Evolutionary conservation across 2,329 filamentous ascomycete genomes (phyloP).

Genomic region (Alternaria dauci): DNA sequence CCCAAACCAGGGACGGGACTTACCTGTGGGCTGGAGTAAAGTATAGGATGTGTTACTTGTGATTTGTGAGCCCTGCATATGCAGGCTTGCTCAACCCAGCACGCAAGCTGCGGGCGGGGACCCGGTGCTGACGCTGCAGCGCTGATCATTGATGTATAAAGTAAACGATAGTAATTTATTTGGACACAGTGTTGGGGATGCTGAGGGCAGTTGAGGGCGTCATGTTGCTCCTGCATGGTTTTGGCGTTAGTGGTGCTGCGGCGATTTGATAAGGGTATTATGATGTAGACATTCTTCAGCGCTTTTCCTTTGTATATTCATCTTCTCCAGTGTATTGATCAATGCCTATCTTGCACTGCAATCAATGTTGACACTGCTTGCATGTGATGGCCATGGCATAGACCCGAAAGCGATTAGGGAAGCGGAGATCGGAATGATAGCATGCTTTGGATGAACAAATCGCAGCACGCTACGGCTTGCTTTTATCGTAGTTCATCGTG

Average conservation of each 20-base stretch:
- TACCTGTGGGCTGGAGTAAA: conserved; percentile 47
- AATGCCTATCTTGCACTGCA: background rate
- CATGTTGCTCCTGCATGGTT: conserved; percentile 8
- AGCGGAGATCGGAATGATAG: background rate
- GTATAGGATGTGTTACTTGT: conserved; percentile 32
- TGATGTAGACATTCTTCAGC: background rate
- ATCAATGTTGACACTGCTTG: background rate
- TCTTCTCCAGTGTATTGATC: background rate
- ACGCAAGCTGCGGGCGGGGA: conserved; percentile 18
- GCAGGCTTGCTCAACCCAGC: conserved; percentile 3
- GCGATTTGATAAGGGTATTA: background rate
- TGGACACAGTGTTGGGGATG: background rate
- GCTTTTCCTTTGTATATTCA: background rate
- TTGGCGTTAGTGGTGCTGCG: conserved; percentile 11
- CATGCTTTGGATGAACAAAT: background rate
- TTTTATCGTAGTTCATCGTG: background rate
- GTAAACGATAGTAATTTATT: conserved; percentile 5
- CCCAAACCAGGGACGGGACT: conserved; percentile 41
- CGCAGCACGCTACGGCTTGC: background rate
- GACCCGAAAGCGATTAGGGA: background rate
- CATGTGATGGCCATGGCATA: background rate
- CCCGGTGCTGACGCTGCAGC: conserved; percentile 16
- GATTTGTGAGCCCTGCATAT: conserved; percentile 15
- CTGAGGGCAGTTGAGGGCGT: background rate
- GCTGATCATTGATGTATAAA: background rate